Evolutionary conservation across 2,329 filamentous ascomycete species (phyloP).

Genomic region (Microcyclospora pomicola): DNA sequence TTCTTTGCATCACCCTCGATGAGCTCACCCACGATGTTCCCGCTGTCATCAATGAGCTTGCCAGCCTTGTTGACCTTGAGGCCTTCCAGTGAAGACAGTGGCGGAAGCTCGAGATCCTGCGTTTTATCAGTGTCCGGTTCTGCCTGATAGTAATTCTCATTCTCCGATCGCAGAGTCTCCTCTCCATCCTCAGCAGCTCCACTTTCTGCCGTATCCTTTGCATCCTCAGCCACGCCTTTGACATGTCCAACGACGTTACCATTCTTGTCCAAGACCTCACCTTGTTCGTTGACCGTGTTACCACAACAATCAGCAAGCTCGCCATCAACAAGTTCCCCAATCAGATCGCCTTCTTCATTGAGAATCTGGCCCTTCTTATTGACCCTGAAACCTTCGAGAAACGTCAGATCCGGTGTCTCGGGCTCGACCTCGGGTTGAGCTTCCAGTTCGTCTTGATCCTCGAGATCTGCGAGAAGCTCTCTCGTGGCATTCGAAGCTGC

Average conservation of each 20-base stretch:
- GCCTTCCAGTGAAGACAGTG: conserved; percentile 36
- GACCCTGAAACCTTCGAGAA: conserved; percentile 40
- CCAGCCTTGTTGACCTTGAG: conserved; percentile 37
- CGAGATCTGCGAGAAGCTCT: conserved; percentile 31
- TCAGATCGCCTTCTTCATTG: conserved; percentile 37
- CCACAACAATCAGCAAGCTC: conserved; percentile 31
- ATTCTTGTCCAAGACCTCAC: conserved; percentile 37
- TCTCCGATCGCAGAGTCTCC: conserved; percentile 17
- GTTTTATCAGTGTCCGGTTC: conserved; percentile 17
- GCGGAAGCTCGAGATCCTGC: conserved; percentile 25
- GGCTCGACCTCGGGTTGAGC: conserved; percentile 14
- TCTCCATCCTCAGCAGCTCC: conserved; percentile 22
- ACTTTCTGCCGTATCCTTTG: conserved; percentile 49
- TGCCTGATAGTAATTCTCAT: conserved; percentile 19
- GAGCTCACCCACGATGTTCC: conserved; percentile 35
- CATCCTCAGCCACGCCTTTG: conserved; percentile 35
- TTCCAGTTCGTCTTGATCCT: conserved; percentile 12
- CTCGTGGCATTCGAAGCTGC: conserved; percentile 37
- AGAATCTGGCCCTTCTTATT: conserved; percentile 44
- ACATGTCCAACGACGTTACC: conserved; percentile 38
- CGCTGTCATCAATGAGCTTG: conserved; percentile 35
- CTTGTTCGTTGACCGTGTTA: conserved; percentile 37
- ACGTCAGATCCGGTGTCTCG: conserved; percentile 22
- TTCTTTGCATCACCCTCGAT: conserved; percentile 39
- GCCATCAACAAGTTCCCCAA: conserved; percentile 36